Evolutionary conservation across 202 grass and related monocot species (phyloP).

Genomic region (Saccharum hybrid): DNA sequence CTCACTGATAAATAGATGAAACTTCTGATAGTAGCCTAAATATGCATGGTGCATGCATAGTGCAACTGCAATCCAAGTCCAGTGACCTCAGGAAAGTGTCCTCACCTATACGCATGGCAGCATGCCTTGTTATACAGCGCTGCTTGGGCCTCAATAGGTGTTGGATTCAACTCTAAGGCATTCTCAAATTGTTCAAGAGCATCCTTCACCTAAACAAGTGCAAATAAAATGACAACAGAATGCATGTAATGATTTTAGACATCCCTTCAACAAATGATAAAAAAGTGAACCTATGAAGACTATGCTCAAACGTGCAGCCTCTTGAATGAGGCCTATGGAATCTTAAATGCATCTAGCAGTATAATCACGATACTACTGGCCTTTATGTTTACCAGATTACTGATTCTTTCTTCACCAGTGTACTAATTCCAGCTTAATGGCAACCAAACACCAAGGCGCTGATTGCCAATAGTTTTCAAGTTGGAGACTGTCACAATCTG

Average conservation of each 20-base stretch:
- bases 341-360: conserved; percentile 6
- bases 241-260: conserved; percentile 22
- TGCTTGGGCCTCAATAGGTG: conserved; percentile 82
- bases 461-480: conserved; percentile 8
- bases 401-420: conserved; percentile 3
- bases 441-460: conserved; percentile 4
- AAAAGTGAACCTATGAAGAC: background rate
- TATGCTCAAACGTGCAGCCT: conserved; percentile 12
- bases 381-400: background rate
- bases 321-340: conserved; percentile 14
- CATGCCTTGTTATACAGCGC: conserved; percentile 94
- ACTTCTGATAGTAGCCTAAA: conserved; percentile 13
- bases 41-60: background rate
- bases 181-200: conserved; percentile 82
- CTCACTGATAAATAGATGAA: background rate
- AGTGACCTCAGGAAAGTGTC: conserved; percentile 13
- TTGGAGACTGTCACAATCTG: background rate
- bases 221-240: conserved; percentile 42
- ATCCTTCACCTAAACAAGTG: conserved; percentile 73
- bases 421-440: conserved; percentile 14
- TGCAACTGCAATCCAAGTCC: background rate
- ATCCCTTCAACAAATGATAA: conserved; percentile 1
- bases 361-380: background rate
- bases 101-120: conserved; percentile 96
- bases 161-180: conserved; percentile 82